Evolutionary conservation across 208 protist genomes (phyloP), one percentile per base, ranked within the genome.

Genomic region (Ichthyophonus hoferi): DNA sequence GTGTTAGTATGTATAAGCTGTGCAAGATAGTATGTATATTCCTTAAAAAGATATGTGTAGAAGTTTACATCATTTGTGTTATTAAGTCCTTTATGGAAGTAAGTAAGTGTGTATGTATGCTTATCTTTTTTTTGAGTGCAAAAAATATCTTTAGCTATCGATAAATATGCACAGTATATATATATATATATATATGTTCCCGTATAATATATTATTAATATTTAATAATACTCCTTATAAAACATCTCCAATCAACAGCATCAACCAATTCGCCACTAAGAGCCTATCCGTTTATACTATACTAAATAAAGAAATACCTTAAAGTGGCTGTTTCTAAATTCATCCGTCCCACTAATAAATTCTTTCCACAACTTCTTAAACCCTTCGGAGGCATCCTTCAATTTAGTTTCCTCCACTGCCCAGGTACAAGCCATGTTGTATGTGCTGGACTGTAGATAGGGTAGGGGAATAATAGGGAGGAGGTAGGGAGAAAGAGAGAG

Each of bases 391-490:
- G 79, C 40, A 7, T 83, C 38, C 2, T 3, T 38, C 1, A 83
- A 42, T 42, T 42, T 40, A 1, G 33, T n/a, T n/a, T 1, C 1
- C n/a, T 87, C 39, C 1, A 87, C 2, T 31, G 42, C 58, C 40
- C 40, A 87, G 1, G 84, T 87, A 81, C 84, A 87, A 40, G 58
- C 84, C 58, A 87, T 77, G 50, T 87, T 87, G 39, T 79, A 87
- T 2, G 50, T 87, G 7, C 3, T 35, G 24, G 84, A 87, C 58
- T 87, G 84, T n/a, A 67, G 50, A 67, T 7, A 67, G 50, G 50
- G 50, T 7, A 67, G 50, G 50, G 50, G 50, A n/a, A 67, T 24
- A 67, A 24, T 67, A 24, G 50, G 50, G 50, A n/a, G 50, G 50
- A 24, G 7, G 50, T 7, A 24, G 50, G 50, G 24, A 7, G 7